Evolutionary conservation across 768 basidiomycete species (phyloP).

Genomic region (Boletus reticuloceps): DNA sequence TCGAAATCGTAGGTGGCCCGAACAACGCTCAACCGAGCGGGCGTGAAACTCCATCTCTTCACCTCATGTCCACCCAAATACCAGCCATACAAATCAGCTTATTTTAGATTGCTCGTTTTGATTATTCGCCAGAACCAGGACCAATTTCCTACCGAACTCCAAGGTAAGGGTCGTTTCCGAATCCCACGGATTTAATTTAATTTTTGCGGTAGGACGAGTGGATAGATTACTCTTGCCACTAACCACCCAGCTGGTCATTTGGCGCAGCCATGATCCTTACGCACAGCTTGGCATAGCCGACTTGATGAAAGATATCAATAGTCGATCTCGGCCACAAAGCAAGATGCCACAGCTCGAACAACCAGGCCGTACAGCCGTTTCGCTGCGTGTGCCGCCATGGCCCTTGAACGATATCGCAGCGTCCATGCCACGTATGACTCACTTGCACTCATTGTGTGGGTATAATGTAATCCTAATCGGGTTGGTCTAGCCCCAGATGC

Average conservation of each 20-base stretch:
- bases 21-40: slow-evolving; percentile 42
- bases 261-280: slow-evolving; percentile 28
- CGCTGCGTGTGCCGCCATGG: slow-evolving; percentile 22
- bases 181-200: slow-evolving; percentile 2
- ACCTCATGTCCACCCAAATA: slow-evolving; percentile 41
- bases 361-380: slow-evolving; percentile 8
- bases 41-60: slow-evolving; percentile 45
- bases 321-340: slow-evolving; percentile 13
- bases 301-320: slow-evolving; percentile 19
- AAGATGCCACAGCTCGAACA: slow-evolving; percentile 19
- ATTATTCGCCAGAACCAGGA: slow-evolving; percentile 35
- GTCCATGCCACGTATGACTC: slow-evolving; percentile 38
- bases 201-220: slow-evolving; percentile 26
- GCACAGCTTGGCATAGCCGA: slow-evolving; percentile 36
- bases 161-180: slow-evolving; percentile 15
- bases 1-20: slow-evolving; percentile 40
- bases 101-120: slow-evolving; percentile 47
- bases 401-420: slow-evolving; percentile 22
- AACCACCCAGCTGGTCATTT: slow-evolving; percentile 29
- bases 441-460: not conserved
- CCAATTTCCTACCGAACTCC: slow-evolving; percentile 25
- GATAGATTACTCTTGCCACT: slow-evolving; percentile 34
- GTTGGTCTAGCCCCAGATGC: slow-evolving; percentile 37
- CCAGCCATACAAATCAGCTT: slow-evolving; percentile 44
- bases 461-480: slow-evolving; percentile 6